Evolutionary conservation across 2,329 filamentous ascomycete genomes (phyloP).

Genomic region (Cladophialophora immunda): DNA sequence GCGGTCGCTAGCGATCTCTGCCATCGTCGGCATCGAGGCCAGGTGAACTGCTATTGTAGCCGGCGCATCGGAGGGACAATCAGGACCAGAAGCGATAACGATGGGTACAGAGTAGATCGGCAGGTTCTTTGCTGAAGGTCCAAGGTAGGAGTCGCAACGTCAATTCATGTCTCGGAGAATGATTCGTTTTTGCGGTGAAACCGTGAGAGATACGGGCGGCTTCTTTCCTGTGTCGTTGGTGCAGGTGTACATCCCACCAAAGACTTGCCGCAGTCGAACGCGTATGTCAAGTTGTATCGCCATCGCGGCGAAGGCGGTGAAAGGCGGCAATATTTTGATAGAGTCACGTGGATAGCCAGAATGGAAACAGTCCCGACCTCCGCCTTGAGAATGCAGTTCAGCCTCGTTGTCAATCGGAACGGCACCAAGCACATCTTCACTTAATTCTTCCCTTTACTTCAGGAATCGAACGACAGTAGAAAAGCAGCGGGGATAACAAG

Average conservation of each 20-base stretch:
- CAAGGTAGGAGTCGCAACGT: background rate
- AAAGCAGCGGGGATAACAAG: background rate
- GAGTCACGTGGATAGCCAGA: conserved; percentile 12
- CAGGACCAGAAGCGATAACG: background rate
- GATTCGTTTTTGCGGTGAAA: background rate
- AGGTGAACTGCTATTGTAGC: conserved; percentile 34
- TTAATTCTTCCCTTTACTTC: background rate
- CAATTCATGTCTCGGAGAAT: background rate
- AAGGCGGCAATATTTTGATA: conserved; percentile 15
- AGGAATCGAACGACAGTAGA: background rate
- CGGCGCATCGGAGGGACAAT: conserved; percentile 29
- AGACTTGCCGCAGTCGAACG: conserved; percentile 14
- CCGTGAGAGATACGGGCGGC: background rate
- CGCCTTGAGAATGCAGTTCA: background rate
- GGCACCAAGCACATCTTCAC: too few relatives aligned
- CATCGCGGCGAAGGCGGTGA: conserved; percentile 29
- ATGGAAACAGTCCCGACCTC: background rate
- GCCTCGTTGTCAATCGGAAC: background rate
- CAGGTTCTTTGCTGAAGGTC: background rate
- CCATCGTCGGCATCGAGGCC: conserved; percentile 47
- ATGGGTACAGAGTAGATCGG: background rate
- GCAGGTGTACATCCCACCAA: conserved; percentile 6
- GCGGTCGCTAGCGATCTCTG: conserved; percentile 52
- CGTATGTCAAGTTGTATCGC: conserved; percentile 11
- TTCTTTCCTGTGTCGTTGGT: conserved; percentile 14